Percentiles rank a stretch among this genome's conserved stretches.
Conservation (phyloP, 78 protist species). For the Polysphondylium violaceum region DNA sequence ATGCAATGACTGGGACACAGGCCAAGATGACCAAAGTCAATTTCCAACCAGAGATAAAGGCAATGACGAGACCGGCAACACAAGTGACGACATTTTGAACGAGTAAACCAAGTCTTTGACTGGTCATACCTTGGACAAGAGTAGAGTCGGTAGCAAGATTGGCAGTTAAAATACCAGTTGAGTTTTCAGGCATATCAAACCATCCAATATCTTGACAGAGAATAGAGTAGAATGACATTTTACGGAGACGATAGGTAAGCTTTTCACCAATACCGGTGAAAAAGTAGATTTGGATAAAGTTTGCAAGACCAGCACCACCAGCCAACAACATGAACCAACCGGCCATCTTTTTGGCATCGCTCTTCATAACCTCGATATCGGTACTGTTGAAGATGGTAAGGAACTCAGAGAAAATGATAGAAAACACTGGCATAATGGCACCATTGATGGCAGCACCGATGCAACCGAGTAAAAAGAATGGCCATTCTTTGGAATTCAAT, state of each 20-base stretch:
- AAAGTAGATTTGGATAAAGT: constrained; percentile 62
- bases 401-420: constrained; percentile 67
- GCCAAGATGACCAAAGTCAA: constrained; percentile 88
- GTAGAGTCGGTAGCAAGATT: constrained; percentile 87
- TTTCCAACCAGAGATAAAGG: constrained; percentile 80
- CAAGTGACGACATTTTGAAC: constrained; percentile 54
- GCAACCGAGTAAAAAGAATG: constrained; percentile 37
- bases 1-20: constrained; percentile 84
- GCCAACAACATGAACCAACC: constrained; percentile 61
- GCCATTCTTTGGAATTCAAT: constrained; percentile 49
- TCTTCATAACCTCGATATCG: background rate
- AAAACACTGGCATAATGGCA: constrained; percentile 76
- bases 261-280: constrained; percentile 69
- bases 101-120: constrained; percentile 80
- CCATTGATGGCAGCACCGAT: constrained; percentile 61
- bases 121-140: constrained; percentile 85
- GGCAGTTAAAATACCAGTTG: constrained; percentile 85
- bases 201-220: constrained; percentile 83
- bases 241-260: constrained; percentile 61
- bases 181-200: constrained; percentile 70
- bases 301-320: constrained; percentile 34
- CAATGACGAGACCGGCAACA: constrained; percentile 84
- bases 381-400: constrained; percentile 32
- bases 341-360: constrained; percentile 16
- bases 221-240: constrained; percentile 62